phyloP scores from a whole-genome alignment of 169 alveolate genomes.

The Plasmodium yoelii region DNA sequence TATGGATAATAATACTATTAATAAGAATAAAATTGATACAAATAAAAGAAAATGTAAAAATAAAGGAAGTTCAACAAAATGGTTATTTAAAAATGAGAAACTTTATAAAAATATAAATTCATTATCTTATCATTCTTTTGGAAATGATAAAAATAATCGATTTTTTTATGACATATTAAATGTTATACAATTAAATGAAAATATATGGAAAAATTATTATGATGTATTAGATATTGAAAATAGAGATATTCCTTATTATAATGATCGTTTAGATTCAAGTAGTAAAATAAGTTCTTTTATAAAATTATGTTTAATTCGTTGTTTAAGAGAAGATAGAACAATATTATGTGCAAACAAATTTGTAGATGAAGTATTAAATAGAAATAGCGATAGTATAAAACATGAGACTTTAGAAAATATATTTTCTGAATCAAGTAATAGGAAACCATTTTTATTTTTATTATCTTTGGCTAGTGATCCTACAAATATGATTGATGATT shows the following conservation, averaged over 20 bases:
- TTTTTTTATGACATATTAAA: constrained; percentile 94
- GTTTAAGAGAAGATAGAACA: constrained; percentile 95
- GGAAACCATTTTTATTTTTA: constrained; percentile 92
- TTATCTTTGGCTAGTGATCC: constrained; percentile 97
- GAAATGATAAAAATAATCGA: constrained; percentile 91
- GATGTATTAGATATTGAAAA: constrained; percentile 95
- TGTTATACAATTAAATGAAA: constrained; percentile 89
- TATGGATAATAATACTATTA: constrained; percentile 1
- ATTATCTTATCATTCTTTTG: constrained; percentile 93
- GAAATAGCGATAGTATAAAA: constrained; percentile 92
- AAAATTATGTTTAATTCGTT: constrained; percentile 92
- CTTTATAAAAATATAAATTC: constrained; percentile 94
- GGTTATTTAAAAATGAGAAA: constrained; percentile 89
- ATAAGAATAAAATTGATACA: constrained; percentile 78
- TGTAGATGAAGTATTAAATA: constrained; percentile 89
- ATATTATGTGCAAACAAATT: constrained; percentile 92
- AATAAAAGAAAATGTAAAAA: constrained; percentile 90
- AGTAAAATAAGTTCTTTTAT: constrained; percentile 93
- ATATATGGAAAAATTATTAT: constrained; percentile 91
- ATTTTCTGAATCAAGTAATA: constrained; percentile 89
- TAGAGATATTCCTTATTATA: constrained; percentile 93
- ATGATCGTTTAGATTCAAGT: constrained; percentile 90
- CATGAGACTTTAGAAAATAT: constrained; percentile 92
- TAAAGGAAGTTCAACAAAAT: constrained; percentile 89
- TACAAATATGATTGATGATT: constrained; percentile 93